Percentiles rank a stretch among this genome's conserved stretches.
These are phyloP conservation scores for Leptographium flavum DNA, from an alignment of 2,329 filamentous ascomycete species.

Conservation along the genomic window DNA sequence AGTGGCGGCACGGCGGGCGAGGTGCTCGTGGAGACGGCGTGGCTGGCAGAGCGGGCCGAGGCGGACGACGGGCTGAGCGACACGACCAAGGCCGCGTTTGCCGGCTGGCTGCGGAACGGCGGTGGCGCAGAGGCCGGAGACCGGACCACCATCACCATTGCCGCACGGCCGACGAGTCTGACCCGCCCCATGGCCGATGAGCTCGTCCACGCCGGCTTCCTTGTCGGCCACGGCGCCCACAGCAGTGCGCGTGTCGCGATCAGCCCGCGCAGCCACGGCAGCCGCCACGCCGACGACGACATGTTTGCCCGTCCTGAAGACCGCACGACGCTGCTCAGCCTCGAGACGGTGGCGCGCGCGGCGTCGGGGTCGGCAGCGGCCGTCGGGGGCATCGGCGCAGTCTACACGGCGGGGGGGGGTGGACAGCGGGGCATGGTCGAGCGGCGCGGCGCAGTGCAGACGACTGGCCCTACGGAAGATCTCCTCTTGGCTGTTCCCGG, in stretches of 20 bases:
- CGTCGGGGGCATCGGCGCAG: conserved; percentile 51
- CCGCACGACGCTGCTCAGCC: conserved; percentile 40
- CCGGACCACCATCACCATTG: conserved; percentile 7
- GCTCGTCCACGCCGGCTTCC: conserved; percentile 51
- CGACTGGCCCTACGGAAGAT: conserved; percentile 12
- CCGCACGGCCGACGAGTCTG: conserved; percentile 17
- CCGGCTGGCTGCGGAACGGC: conserved; percentile 33
- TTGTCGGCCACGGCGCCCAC: conserved; percentile 38
- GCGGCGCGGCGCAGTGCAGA: conserved; percentile 8
- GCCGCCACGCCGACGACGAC: conserved; percentile 14
- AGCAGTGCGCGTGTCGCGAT: not conserved
- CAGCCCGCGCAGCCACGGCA: not conserved
- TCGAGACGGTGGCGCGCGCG: conserved; percentile 48
- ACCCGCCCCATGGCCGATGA: conserved; percentile 33
- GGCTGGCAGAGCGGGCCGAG: conserved; percentile 36
- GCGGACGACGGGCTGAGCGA: conserved; percentile 19
- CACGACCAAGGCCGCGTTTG: conserved; percentile 35
- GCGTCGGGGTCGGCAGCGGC: conserved; percentile 55
- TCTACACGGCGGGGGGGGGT: conserved; percentile 48
- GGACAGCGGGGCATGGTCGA: too few species aligned
- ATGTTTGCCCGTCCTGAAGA: conserved; percentile 36
- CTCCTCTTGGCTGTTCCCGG: conserved; percentile 51
- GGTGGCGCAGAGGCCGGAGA: conserved; percentile 20
- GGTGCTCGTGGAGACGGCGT: conserved; percentile 42
- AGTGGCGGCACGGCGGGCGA: conserved; percentile 27